phyloP scores from a whole-genome alignment of 805 yeast genomes.

The Yamadazyma philogaea region DNA sequence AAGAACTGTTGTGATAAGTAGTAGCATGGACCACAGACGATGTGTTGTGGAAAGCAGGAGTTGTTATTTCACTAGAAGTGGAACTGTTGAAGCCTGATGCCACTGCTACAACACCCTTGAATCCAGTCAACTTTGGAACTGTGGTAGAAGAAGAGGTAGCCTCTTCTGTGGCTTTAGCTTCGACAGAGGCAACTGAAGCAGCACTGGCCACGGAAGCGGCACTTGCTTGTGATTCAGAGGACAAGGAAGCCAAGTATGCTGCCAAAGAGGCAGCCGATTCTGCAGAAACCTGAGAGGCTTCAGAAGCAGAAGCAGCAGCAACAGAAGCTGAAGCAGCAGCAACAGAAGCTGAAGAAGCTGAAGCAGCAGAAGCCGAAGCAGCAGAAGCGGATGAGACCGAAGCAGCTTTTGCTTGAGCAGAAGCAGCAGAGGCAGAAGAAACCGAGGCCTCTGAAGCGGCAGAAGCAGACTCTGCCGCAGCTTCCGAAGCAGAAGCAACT shows the following conservation, averaged over 20 bases:
- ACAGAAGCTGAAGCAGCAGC: slow-evolving; percentile 10
- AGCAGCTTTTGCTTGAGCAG: slow-evolving; percentile 24
- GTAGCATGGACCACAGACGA: slow-evolving; percentile 3
- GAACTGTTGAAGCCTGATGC: slow-evolving; percentile 19
- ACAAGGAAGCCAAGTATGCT: slow-evolving; percentile 11
- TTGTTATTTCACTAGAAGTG: slow-evolving; percentile 6
- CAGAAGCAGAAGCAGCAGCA: slow-evolving; percentile 13
- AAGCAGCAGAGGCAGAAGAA: slow-evolving; percentile 13
- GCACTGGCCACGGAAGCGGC: slow-evolving; percentile 3
- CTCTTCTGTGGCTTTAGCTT: slow-evolving; percentile 14
- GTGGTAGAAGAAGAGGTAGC: slow-evolving; percentile 14
- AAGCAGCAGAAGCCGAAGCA: slow-evolving; percentile 3
- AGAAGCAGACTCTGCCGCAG: slow-evolving; percentile 15
- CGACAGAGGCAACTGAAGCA: slow-evolving; percentile 12
- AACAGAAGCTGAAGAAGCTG: slow-evolving; percentile 3
- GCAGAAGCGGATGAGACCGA: slow-evolving; percentile 16
- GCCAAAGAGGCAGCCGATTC: slow-evolving; percentile 12
- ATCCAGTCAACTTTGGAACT: slow-evolving; percentile 15
- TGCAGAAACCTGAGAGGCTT: slow-evolving; percentile 13
- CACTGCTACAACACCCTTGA: slow-evolving; percentile 24
- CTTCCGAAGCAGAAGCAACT: slow-evolving; percentile 20
- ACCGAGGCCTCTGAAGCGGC: slow-evolving; percentile 15
- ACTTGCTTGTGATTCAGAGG: slow-evolving; percentile 6
- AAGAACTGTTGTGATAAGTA: slow-evolving; percentile 11
- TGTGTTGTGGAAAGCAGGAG: slow-evolving; percentile 5